phyloP scores from a whole-genome alignment of 2,329 filamentous ascomycete species.

The Fusarium guadeloupense region DNA sequence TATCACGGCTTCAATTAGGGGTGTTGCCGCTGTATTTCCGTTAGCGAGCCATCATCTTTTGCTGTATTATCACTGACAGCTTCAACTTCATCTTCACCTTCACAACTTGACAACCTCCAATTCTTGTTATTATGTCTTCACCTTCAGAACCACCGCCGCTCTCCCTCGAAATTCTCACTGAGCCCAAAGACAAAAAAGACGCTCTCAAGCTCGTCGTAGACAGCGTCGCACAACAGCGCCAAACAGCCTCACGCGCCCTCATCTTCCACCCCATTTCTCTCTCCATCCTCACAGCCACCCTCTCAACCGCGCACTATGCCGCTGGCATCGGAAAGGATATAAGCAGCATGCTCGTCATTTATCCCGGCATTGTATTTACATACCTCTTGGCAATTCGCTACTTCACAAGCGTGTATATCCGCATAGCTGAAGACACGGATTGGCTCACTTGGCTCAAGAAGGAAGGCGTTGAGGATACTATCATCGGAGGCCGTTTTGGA shows the following conservation, averaged over 20 bases:
- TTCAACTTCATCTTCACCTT: background rate
- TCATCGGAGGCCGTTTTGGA: slow-evolving; percentile 73
- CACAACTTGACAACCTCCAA: no score
- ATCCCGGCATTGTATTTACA: slow-evolving; percentile 68
- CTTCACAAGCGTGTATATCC: slow-evolving; percentile 69
- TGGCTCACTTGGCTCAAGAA: slow-evolving; percentile 66
- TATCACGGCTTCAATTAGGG: slow-evolving; percentile 33
- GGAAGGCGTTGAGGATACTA: slow-evolving; percentile 57
- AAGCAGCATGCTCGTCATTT: slow-evolving; percentile 63
- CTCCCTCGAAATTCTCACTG: slow-evolving; percentile 63
- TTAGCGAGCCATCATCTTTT: slow-evolving; percentile 3
- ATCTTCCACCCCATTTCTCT: slow-evolving; percentile 69
- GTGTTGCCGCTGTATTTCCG: slow-evolving; percentile 26
- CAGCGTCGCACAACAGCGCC: slow-evolving; percentile 83
- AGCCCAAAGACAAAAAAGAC: slow-evolving; percentile 67
- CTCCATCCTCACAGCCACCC: slow-evolving; percentile 53
- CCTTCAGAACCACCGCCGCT: slow-evolving; percentile 64
- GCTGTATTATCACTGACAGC: background rate
- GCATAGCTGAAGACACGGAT: slow-evolving; percentile 68
- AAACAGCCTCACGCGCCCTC: slow-evolving; percentile 70
- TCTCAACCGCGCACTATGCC: slow-evolving; percentile 55
- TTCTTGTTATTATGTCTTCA: slow-evolving; percentile 10
- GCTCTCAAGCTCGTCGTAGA: slow-evolving; percentile 80
- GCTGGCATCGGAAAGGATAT: slow-evolving; percentile 56
- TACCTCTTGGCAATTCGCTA: slow-evolving; percentile 70